Evolutionary conservation across 306 rosid species (phyloP).

Genomic region (Rubus parviflorus): DNA sequence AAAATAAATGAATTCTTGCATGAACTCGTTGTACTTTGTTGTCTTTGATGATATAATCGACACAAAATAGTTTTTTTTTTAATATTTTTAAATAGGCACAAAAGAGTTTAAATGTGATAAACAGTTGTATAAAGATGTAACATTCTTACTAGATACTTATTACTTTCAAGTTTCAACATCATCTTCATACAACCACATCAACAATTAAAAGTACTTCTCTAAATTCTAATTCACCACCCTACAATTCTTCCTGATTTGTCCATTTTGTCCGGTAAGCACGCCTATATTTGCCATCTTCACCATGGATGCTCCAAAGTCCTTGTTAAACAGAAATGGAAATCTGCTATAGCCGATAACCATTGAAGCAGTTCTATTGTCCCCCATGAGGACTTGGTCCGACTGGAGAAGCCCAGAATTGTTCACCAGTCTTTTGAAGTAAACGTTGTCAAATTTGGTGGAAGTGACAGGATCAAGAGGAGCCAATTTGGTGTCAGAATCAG

Average conservation of each 20-base stretch:
- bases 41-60: no score
- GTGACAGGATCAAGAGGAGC: slow-evolving; percentile 60
- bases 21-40: no score
- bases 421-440: slow-evolving; percentile 61
- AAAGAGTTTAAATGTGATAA: no score
- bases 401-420: slow-evolving; percentile 68
- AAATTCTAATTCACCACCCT: slow-evolving; percentile 49
- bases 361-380: slow-evolving; percentile 52
- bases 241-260: slow-evolving; percentile 71
- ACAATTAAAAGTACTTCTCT: not conserved
- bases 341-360: slow-evolving; percentile 57
- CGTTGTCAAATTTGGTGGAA: slow-evolving; percentile 59
- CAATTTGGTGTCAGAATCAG: slow-evolving; percentile 59
- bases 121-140: not conserved
- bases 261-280: slow-evolving; percentile 68
- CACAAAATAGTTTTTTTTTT: no score
- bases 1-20: no score
- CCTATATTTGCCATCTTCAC: slow-evolving; percentile 72
- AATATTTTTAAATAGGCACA: no score
- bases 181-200: not conserved
- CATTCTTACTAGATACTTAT: not conserved
- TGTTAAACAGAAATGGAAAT: slow-evolving; percentile 50
- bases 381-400: slow-evolving; percentile 76
- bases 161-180: not conserved
- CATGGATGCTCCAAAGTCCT: slow-evolving; percentile 66